Evolutionary conservation across 164 flowering plant species (phyloP), one percentile per base, ranked within the genome.

Genomic region (Echeveria elegans): DNA sequence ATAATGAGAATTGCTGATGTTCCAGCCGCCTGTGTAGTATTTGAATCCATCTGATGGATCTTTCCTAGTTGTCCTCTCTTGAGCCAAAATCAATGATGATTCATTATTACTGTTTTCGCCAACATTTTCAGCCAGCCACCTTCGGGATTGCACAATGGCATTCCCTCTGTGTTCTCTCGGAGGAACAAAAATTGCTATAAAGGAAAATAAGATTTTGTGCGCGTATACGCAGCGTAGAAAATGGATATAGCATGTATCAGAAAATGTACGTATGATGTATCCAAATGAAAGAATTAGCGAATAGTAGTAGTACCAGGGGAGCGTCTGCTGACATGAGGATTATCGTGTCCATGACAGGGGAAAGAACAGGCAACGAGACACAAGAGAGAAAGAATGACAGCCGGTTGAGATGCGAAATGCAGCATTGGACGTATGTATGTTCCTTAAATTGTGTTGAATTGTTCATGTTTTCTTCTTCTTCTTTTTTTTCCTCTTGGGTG

Each of bases 21-120:
- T 82, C 80, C 79, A 82, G 2, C 86, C 86, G n/a, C 81, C 81
- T 52, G 68, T 74, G 63, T 82, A 82, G 5, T 23, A 66, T 24
- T 75, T 63, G 32, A 76, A 82, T 23, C 60, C 30, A 63, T 80
- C 61, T 15, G 40, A 21, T 15, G 86, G 83, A 72, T 82, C 83
- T 63, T n/a, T 77, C 69, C 86, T 70, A 14, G 26, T 5, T 0
- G 86, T 80, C 68, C 82, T 75, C 28, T 69, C 38, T 8, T 66
- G 77, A 50, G 86, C 86, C 79, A 82, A 69, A 19, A 78, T 72
- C 69, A 82, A 36, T 23, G 82, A 73, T n/a, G 79, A 71, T 62
- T 71, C 76, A 53, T 53, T 56, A 56, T 56, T 28, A n/a, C n/a
- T n/a, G 28, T 56, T 26, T 6, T n/a, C 56, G 10, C 10, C 56